Conservation (phyloP, 768 basidiomycete species). For the Lactarius sp. region DNA sequence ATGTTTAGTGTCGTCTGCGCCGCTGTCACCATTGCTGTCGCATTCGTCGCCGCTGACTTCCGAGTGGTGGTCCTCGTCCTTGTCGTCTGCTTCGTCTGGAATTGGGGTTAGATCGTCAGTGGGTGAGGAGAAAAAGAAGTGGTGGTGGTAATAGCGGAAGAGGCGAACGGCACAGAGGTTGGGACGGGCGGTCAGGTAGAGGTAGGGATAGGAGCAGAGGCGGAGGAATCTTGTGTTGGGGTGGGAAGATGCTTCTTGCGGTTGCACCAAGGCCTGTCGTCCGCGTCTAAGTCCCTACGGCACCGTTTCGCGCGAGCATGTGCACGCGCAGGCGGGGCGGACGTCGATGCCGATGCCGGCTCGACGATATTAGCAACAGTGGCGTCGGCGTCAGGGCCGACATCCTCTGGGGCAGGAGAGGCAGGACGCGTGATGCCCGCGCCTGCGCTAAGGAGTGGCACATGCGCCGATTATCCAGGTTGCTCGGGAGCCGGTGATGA, state of each 20-base stretch:
- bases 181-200: not conserved
- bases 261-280: conserved; percentile 9
- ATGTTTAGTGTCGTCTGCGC: too few relatives aligned
- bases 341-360: not conserved
- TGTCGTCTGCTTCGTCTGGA: not conserved
- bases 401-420: not conserved
- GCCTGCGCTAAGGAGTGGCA: not conserved
- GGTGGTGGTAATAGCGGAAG: not conserved
- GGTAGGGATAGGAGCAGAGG: not conserved
- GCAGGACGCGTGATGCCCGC: not conserved
- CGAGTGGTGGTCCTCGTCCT: not conserved
- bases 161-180: not conserved
- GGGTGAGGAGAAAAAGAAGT: not conserved
- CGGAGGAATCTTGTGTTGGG: not conserved
- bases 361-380: not conserved
- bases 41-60: too few relatives aligned
- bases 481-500: conserved; percentile 15
- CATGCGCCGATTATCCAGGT: not conserved
- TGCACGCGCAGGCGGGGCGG: not conserved
- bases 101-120: not conserved
- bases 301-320: conserved; percentile 6
- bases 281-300: conserved; percentile 4
- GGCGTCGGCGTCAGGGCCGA: not conserved
- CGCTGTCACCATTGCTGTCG: too few relatives aligned
- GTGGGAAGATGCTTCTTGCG: not conserved